Percentiles rank a stretch among this genome's conserved stretches.
Evolutionary conservation across 257 asterid species (phyloP).

Genomic region (Linderniella brevidens): DNA sequence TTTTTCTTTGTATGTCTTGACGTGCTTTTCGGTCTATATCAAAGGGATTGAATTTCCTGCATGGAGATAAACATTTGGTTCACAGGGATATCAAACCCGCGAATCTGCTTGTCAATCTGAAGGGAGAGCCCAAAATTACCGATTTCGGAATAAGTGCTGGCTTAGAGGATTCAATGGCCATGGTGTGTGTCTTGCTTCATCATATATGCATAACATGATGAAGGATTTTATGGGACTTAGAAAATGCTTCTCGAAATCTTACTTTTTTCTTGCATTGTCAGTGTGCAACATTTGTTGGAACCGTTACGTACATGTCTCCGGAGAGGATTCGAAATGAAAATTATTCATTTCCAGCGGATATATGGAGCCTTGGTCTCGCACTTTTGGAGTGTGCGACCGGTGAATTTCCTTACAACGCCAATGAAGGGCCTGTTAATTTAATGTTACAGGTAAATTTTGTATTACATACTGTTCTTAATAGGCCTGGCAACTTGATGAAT

Average conservation of each 20-base stretch:
- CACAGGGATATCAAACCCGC: conserved; percentile 99
- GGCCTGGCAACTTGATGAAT: not conserved
- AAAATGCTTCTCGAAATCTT: too few relatives aligned
- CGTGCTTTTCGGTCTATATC: too few relatives aligned
- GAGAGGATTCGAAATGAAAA: conserved; percentile 90
- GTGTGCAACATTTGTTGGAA: conserved; percentile 99
- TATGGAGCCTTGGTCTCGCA: conserved; percentile 99
- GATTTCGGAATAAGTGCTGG: conserved; percentile 99
- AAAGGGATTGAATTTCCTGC: conserved; percentile 86
- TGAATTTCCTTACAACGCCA: conserved; percentile 85
- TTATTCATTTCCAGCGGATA: conserved; percentile 96
- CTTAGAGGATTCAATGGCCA: conserved; percentile 90
- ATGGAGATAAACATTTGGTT: conserved; percentile 87
- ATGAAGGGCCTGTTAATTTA: conserved; percentile 95
- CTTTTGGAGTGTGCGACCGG: conserved; percentile 97
- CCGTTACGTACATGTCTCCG: conserved; percentile 98
- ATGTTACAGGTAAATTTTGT: conserved; percentile 72
- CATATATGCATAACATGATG: not conserved
- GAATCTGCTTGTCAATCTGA: conserved; percentile 80
- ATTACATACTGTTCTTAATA: not conserved
- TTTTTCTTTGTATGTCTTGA: conserved; percentile 14
- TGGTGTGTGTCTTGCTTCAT: conserved; percentile 36
- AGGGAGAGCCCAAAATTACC: conserved; percentile 97
- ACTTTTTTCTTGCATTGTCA: conserved; percentile 15
- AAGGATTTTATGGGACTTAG: not conserved